Evolutionary conservation across 2,329 filamentous ascomycete genomes (phyloP), one percentile per base, ranked within the genome.

Genomic region (Alternaria sp.): DNA sequence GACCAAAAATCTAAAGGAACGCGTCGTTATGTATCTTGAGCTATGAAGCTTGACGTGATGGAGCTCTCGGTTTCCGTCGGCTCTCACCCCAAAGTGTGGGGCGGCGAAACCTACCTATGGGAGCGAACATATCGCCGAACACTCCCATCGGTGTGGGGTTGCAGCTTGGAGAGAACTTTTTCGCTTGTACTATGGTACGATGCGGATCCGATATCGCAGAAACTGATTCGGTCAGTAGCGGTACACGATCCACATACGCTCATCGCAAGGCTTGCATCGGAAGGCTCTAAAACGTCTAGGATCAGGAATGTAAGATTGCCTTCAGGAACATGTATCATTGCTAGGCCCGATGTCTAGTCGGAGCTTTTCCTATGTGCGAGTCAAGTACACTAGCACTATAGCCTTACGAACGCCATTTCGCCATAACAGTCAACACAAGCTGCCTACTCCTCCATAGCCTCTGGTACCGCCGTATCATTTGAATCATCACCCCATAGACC

Each of bases 401-500:
- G 40, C 43, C 47, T 12, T 17, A 43, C 54, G n/a, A 67, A 67
- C 65, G 65, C 65, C 65, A 25, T 54, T 55, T 65, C 55, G 62
- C 65, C 55, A 46, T 47, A 26, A 43, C 44, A 43, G 54, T 40
- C 12, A 51, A 62, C 58, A 45, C 56, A 44, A 61, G 61, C 40
- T 50, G 62, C 51, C 57, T 67, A 74, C 58, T 69, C 63, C 59
- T 81, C 79, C 78, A 80, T 81, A 32, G 74, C 72, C 59, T 79
- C 77, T 44, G 62, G 79, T 49, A 68, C 75, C 43, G 79, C 80
- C 54, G 54, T 64, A 74, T 77, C 66, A 36, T 59, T 67, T 23
- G 68, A 43, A 79, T 83, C 89, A 76, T 93, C 90, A 11, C 92
- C 93, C 91, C 92, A 98, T 13, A 99, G 82, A 2, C 93, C 96